phyloP scores from a whole-genome alignment of 2,329 filamentous ascomycete species.

The Fusarium succisae region DNA sequence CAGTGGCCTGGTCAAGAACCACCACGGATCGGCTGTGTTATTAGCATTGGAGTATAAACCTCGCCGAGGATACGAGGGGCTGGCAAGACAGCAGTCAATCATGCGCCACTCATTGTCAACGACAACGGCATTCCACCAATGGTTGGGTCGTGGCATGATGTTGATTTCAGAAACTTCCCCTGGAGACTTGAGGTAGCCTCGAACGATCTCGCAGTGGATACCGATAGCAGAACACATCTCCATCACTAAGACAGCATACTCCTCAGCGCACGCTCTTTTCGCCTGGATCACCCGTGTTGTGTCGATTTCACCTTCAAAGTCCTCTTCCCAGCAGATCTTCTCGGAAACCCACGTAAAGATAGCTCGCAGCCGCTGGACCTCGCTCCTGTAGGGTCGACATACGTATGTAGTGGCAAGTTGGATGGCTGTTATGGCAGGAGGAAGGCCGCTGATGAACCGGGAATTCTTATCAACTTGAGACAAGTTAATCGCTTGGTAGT shows the following conservation, averaged over 20 bases:
- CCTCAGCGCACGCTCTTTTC: constrained; percentile 85
- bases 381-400: constrained; percentile 91
- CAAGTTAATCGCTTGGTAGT: constrained; percentile 83
- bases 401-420: constrained; percentile 90
- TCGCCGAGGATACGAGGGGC: constrained; percentile 87
- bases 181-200: constrained; percentile 89
- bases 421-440: constrained; percentile 81
- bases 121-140: constrained; percentile 97
- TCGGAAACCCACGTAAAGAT: constrained; percentile 99
- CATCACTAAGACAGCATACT: constrained; percentile 86
- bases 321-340: constrained; percentile 94
- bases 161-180: constrained; percentile 85
- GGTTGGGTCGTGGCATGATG: constrained; percentile 86
- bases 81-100: constrained; percentile 92
- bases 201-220: constrained; percentile 85
- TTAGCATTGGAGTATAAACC: constrained; percentile 78
- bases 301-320: constrained; percentile 86
- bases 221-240: constrained; percentile 96
- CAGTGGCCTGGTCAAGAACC: constrained; percentile 88
- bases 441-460: constrained; percentile 85
- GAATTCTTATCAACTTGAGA: constrained; percentile 94
- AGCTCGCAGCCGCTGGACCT: constrained; percentile 89
- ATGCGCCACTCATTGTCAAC: constrained; percentile 96
- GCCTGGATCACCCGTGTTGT: constrained; percentile 84
- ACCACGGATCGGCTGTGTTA: constrained; percentile 84